Percentiles rank a stretch among this genome's conserved stretches.
Evolutionary conservation across 148 eudicot species (phyloP).

Genomic region (Fagopyrum esculentum): DNA sequence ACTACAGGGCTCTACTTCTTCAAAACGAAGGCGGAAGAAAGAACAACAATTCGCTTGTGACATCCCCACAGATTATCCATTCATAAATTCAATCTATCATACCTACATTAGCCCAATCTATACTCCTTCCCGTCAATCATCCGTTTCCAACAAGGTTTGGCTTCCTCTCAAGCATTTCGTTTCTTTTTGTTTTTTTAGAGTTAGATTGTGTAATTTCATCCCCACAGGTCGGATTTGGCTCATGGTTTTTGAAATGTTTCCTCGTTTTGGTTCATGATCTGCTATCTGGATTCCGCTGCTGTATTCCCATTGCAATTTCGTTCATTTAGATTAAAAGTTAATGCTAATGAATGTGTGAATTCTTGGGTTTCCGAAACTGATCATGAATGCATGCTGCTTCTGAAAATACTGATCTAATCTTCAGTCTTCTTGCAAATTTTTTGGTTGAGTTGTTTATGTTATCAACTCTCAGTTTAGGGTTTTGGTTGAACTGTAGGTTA

Average conservation of each 20-base stretch:
- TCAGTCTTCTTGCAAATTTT: too few species aligned
- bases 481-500: background rate
- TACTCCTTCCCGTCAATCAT: background rate
- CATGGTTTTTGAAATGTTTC: background rate
- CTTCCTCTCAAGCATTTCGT: background rate
- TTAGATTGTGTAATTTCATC: background rate
- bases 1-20: background rate
- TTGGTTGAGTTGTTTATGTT: too few species aligned
- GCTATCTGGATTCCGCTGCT: background rate
- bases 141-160: background rate
- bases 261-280: background rate
- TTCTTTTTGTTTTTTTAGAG: background rate
- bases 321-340: background rate
- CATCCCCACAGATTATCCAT: background rate
- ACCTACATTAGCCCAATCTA: too few species aligned
- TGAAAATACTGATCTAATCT: background rate
- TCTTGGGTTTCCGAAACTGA: background rate
- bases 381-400: background rate
- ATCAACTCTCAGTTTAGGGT: background rate
- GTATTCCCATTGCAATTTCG: background rate
- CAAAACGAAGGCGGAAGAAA: background rate
- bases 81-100: background rate
- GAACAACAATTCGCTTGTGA: background rate
- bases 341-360: background rate
- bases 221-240: background rate